phyloP scores from a whole-genome alignment of 177 flowering plant genomes.

The Vitis hybrid region DNA sequence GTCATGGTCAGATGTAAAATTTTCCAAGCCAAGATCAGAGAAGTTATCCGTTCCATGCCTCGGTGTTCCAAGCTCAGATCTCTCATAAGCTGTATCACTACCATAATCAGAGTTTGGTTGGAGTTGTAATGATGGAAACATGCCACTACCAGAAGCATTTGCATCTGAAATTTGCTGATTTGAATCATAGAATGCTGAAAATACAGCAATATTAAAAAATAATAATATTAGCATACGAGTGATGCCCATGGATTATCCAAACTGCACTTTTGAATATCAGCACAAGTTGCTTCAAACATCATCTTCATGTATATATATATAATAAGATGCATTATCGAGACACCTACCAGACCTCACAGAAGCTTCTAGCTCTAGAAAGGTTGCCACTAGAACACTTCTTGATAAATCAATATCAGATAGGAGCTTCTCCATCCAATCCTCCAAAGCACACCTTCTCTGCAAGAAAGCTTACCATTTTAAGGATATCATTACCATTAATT shows the following conservation, averaged over 20 bases:
- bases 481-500: constrained; percentile 17
- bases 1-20: constrained; percentile 49
- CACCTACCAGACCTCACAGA: constrained; percentile 95
- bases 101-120: constrained; percentile 60
- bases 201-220: background rate
- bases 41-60: constrained; percentile 45
- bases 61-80: constrained; percentile 77
- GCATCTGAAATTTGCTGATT: constrained; percentile 36
- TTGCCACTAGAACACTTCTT: constrained; percentile 77
- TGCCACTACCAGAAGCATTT: constrained; percentile 31
- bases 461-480: constrained; percentile 41
- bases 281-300: too few relatives aligned
- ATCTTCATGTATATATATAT: too few relatives aligned
- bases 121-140: constrained; percentile 27
- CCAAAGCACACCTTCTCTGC: constrained; percentile 91
- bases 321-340: constrained; percentile 16
- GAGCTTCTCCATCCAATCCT: constrained; percentile 88
- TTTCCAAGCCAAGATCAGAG: constrained; percentile 51
- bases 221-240: too few relatives aligned
- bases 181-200: constrained; percentile 67
- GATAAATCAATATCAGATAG: constrained; percentile 91
- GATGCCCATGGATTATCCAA: too few relatives aligned
- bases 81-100: constrained; percentile 64
- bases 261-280: too few relatives aligned
- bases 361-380: constrained; percentile 97